Evolutionary conservation across 2,329 filamentous ascomycete species (phyloP), one percentile per base, ranked within the genome.

Genomic region (Aspergillus phoenicis): DNA sequence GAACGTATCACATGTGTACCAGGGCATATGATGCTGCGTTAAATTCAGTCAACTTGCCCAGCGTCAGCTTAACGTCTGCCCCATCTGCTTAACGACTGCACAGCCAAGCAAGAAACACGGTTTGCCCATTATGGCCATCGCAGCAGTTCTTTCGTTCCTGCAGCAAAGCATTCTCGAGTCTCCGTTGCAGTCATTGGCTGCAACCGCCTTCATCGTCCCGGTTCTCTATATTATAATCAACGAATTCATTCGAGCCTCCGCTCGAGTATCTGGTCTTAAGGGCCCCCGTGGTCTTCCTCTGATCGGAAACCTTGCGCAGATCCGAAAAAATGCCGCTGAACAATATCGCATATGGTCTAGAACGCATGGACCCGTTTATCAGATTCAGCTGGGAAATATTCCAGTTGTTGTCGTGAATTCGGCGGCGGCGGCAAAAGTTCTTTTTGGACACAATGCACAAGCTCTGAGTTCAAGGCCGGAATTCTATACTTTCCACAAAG

Each of bases 401-500:
- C 83, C 84, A 0, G 75, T 86, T 13, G 78, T 87, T 2, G 80
- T 87, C 8, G 80, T 87, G 49, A 86, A 86, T 67, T 82, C 81
- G 5, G 82, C 83, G 1, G 79, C 79, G 1, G 73, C 83, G 2
- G 83, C 84, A 1, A 82, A 79, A 60, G 72, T 76, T 8, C 73
- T 87, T 6, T 85, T 86, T 61, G 80, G 80, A 2, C 77, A 82
- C 10, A 82, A 85, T 66, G 78, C 81, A 0, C 82, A 85, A 63
- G 83, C 84, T 0, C 70, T 85, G 54, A 84, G 80, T 59, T 86
- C 83, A 0, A 73, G 84, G 17, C 84, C 84, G 0, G 82, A 85
- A 62, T 84, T 86, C 56, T 86, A 86, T 70, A 85, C 83, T 1
- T 85, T 87, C 57, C 84, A 87, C 67, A 85, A 84, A 73, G 83